Evolutionary conservation across 768 basidiomycete species (phyloP).

Genomic region (Lactarius quietus): DNA sequence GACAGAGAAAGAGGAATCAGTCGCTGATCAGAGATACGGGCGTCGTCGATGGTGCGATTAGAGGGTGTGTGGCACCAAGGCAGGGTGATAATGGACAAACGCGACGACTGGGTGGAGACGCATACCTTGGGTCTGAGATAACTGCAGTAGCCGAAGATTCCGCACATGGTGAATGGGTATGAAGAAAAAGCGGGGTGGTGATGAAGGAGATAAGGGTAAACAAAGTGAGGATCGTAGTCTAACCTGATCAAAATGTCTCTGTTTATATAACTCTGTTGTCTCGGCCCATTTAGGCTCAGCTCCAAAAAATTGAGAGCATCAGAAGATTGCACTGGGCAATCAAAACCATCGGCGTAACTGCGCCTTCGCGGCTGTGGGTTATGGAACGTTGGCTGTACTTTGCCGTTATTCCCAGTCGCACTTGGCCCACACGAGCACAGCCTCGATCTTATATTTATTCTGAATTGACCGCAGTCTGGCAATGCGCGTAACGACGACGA

Average conservation of each 20-base stretch:
- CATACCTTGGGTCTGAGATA: constrained; percentile 91
- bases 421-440: not conserved
- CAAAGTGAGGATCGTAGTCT: not conserved
- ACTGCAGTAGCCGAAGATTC: constrained; percentile 96
- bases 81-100: not conserved
- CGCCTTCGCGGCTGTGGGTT: not conserved
- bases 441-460: not conserved
- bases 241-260: not conserved
- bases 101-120: not conserved
- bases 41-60: not conserved
- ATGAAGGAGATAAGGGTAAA: not conserved
- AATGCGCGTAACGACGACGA: not conserved
- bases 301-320: not conserved
- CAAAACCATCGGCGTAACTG: not conserved
- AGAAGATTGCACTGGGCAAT: not conserved
- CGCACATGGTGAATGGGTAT: constrained; percentile 57
- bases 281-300: not conserved
- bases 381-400: not conserved
- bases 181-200: not conserved
- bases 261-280: not conserved
- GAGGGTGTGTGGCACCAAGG: not conserved
- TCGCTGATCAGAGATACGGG: not conserved
- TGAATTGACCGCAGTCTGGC: not conserved
- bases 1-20: not conserved
- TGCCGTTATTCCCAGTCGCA: not conserved